These are phyloP conservation scores for Sequoia sempervirens DNA, from an alignment of 75 land plant genomes.

Conservation along the genomic window DNA sequence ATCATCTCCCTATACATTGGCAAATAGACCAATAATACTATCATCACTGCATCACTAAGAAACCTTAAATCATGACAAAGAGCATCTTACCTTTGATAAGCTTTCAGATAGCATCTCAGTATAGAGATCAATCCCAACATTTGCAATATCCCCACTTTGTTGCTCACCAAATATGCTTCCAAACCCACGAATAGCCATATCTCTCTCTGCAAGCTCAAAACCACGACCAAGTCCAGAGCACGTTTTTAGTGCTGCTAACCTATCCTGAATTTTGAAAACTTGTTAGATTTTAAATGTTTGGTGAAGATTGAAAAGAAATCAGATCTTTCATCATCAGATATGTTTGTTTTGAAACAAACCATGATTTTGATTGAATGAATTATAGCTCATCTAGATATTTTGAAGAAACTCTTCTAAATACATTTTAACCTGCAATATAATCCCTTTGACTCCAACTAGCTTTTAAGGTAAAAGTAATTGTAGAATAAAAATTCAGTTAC, in stretches of 20 bases:
- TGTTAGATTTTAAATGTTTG: not conserved
- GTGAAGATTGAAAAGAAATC: not conserved
- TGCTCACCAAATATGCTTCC: slow-evolving; percentile 97
- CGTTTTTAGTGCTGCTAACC: slow-evolving; percentile 86
- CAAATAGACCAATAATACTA: not conserved
- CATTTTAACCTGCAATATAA: not conserved
- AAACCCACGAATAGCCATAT: slow-evolving; percentile 97
- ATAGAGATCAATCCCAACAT: slow-evolving; percentile 96
- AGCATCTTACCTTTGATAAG: slow-evolving; percentile 70
- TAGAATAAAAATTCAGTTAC: not conserved
- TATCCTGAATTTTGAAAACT: slow-evolving; percentile 46
- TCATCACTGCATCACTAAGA: not conserved
- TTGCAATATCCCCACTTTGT: slow-evolving; percentile 95
- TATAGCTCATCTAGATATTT: not conserved
- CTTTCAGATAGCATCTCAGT: slow-evolving; percentile 97
- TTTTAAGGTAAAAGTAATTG: not conserved
- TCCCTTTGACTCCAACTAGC: not conserved
- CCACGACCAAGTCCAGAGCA: slow-evolving; percentile 93
- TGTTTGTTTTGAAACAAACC: not conserved
- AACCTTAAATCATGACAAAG: not conserved
- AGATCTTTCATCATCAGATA: not conserved
- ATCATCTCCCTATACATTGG: not conserved
- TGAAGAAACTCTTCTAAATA: not conserved
- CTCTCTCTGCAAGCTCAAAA: slow-evolving; percentile 91
- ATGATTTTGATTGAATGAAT: slow-evolving; percentile 1